These are phyloP conservation scores for Diplodia intermedia DNA, from an alignment of 2,329 filamentous ascomycete genomes.

Conservation along the genomic window DNA sequence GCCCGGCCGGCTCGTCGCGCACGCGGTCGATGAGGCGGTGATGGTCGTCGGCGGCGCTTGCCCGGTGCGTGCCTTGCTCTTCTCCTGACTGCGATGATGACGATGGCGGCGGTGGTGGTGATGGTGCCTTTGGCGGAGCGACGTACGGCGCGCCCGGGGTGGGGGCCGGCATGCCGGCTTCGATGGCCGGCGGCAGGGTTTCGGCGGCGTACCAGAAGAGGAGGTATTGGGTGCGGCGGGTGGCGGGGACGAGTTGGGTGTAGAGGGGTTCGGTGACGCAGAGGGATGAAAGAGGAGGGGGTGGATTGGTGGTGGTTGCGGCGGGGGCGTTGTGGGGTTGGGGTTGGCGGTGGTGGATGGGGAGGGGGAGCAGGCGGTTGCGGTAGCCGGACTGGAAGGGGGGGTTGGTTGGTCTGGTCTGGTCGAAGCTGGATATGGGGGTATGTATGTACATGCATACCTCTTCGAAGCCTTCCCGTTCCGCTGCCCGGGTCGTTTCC, in stretches of 20 bases:
- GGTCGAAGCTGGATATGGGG: too few relatives aligned
- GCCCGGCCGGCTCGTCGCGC: slow-evolving; percentile 36
- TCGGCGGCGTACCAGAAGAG: slow-evolving; percentile 58
- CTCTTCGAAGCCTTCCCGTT: slow-evolving; percentile 60
- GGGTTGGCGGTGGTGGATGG: slow-evolving; percentile 52
- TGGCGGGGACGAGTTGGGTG: slow-evolving; percentile 48
- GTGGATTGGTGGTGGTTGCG: slow-evolving; percentile 48
- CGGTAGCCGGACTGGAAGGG: slow-evolving; percentile 53
- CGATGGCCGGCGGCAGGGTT: slow-evolving; percentile 51
- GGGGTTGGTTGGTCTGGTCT: too few relatives aligned
- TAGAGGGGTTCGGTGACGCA: slow-evolving; percentile 55
- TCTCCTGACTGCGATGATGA: too few relatives aligned
- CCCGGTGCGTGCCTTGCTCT: slow-evolving; percentile 42
- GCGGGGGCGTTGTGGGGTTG: slow-evolving; percentile 48
- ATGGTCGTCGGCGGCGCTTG: slow-evolving; percentile 46
- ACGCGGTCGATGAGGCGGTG: not conserved
- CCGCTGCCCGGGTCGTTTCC: slow-evolving; percentile 51
- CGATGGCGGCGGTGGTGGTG: slow-evolving; percentile 38
- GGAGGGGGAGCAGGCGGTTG: slow-evolving; percentile 57
- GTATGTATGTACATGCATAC: slow-evolving; percentile 36
- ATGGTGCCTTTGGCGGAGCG: slow-evolving; percentile 35
- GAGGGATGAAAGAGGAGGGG: slow-evolving; percentile 30
- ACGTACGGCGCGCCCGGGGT: slow-evolving; percentile 44
- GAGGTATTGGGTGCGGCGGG: slow-evolving; percentile 50
- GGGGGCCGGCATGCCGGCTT: slow-evolving; percentile 37